phyloP scores from a whole-genome alignment of 192 early-diverging fungal species.

The Backusella sp. region DNA sequence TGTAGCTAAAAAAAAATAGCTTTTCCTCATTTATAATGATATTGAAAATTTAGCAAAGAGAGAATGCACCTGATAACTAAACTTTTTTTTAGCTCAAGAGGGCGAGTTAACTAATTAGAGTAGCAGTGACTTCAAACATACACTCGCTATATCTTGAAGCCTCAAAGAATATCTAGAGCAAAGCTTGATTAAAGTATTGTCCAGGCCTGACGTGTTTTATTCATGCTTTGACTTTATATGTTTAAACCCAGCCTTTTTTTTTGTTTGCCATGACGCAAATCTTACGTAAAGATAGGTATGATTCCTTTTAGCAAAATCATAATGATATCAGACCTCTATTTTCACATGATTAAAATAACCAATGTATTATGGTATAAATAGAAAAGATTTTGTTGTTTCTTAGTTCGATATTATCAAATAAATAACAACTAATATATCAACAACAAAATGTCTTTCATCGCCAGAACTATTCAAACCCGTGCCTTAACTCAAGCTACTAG shows the following conservation, averaged over 20 bases:
- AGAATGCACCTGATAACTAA: no score
- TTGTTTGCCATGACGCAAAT: background rate
- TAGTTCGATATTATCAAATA: background rate
- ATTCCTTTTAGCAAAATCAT: background rate
- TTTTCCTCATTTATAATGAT: no score
- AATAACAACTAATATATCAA: background rate
- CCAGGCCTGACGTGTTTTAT: background rate
- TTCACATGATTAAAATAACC: background rate
- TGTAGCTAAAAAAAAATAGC: no score
- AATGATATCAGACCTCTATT: background rate
- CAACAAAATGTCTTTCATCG: slow-evolving; percentile 3
- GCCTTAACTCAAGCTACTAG: background rate
- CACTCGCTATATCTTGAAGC: background rate
- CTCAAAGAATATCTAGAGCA: background rate
- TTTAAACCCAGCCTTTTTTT: background rate
- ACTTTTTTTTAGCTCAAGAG: background rate
- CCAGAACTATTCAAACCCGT: slow-evolving; percentile 2
- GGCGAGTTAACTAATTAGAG: background rate
- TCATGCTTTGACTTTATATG: background rate
- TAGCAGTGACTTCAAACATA: background rate
- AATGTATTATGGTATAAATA: background rate
- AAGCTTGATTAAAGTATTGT: background rate
- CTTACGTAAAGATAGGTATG: background rate
- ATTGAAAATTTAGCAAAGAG: no score
- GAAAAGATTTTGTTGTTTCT: background rate